Base-by-base conservation (phyloP, 2,329 filamentous ascomycete genomes). In the Alternaria gaisen region DNA sequence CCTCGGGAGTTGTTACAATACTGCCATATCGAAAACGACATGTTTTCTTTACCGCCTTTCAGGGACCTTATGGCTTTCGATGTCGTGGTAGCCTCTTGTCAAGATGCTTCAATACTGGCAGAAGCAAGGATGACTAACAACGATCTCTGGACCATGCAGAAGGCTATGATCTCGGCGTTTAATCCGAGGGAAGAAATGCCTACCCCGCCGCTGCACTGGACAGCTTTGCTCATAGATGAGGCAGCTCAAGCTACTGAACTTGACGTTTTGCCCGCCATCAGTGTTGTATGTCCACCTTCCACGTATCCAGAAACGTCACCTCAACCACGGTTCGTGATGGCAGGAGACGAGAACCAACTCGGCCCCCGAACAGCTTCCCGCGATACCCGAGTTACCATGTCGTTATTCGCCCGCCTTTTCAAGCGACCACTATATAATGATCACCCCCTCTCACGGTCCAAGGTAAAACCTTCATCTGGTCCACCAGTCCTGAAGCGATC, bases 181-280 rank as follows among this genome's bases (percentile, higher is more conserved):
- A 74, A 78, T 42, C 72, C 77, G 7, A 71, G 71, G 48, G 34
- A 59, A 24, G 2, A 53, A 30, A 20, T 8, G 5, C 16, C 58
- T 9, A 52, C 20, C 8, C 63, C 60, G 5, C 30, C 50, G 1
- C 66, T 81, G 22, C 80, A 83, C 63, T 83, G 81, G 81, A 76
- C 74, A 12, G 81, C 80, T 6, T 69, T 83, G 1, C 61, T 83
- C 11, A 70, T 83, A 34, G 81, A 83, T 62, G 81, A 83, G 71
- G 81, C 81, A 14, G 81, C 80, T 7, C 81, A 83, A 68, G 80
- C 80, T 2, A 82, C 78, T 5, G 81, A 83, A 64, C 71, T 80
- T 2, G 79, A 82, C 42, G 69, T 78, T 26, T 66, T 80, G 12
- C 74, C 82, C 16, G 79, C 81, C 24, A 66, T 83, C 18, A 77